These are phyloP conservation scores for Pyronema omphalodes DNA, from an alignment of 495 filamentous ascomycete species.

Conservation along the genomic window DNA sequence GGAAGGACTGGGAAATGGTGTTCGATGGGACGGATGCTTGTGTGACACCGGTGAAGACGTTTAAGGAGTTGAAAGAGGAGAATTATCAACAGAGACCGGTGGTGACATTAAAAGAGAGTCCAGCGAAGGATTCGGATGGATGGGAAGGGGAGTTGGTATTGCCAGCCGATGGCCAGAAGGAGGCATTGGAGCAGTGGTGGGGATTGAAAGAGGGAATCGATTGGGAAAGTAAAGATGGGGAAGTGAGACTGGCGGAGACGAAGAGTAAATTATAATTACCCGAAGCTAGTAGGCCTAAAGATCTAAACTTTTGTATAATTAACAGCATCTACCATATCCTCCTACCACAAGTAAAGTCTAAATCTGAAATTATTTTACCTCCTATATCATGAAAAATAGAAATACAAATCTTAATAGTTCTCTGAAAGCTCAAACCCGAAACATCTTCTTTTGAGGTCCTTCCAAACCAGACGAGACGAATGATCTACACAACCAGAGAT, in stretches of 20 bases:
- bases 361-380: no score
- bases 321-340: no score
- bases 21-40: constrained; percentile 88
- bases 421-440: no score
- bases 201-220: constrained; percentile 57
- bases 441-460: no score
- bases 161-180: constrained; percentile 53
- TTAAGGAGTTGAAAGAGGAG: constrained; percentile 47
- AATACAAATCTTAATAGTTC: no score
- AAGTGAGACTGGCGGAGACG: background rate
- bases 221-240: constrained; percentile 28
- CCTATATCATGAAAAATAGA: no score
- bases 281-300: no score
- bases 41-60: constrained; percentile 66
- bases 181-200: constrained; percentile 52
- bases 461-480: no score
- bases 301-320: no score
- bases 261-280: background rate
- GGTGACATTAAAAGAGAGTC: constrained; percentile 49
- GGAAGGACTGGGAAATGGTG: constrained; percentile 62
- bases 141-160: constrained; percentile 42
- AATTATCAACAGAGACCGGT: constrained; percentile 50
- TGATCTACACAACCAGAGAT: no score
- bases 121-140: constrained; percentile 39
- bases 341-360: no score